Base-by-base conservation (phyloP, 352 stramenopile genomes). In the Thalassiosira ordinaria region DNA sequence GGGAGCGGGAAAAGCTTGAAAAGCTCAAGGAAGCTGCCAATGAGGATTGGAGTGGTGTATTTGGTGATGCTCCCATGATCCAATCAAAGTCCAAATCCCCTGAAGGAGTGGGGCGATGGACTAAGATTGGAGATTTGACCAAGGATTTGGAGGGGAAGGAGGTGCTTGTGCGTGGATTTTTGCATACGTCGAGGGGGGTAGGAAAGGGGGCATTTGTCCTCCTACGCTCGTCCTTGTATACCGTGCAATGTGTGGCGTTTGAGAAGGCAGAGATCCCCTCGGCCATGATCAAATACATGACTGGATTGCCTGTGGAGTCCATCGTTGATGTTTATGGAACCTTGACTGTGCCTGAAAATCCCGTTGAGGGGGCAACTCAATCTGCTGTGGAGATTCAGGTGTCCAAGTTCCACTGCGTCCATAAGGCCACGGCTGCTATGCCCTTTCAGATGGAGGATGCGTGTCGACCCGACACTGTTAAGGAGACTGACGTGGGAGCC, bases 401-500 rank as follows among this genome's bases (percentile, higher is more conserved):
- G 39, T 85, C 94, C 49, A 95, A 95, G 76, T 93, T 99, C 61
- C 97, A 98, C 80, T 93, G 98, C 53, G 93, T 99, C 47, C 96
- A 91, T 84, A 98, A 98, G 85, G 91, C 96, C 49, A 92, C 97
- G 37, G 83, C 92, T 0, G 86, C 96, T 49, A 92, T 99, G 53
- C 93, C 94, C 16, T 97, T 98, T 60, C 89, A 98, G 85, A 96
- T 99, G 78, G 97, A 99, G 70, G 97, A 99, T 80, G 97, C 97
- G 3, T 95, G 93, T 57, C 86, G 88, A 62, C 87, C 88, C 14
- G 88, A 93, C 65, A 72, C 75, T 18, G 93, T 93, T 53, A 93
- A 96, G 7, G 96, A 94, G 75, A 84, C 84, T 0, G 89, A 94
- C 63, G 88, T 93, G 13, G 88, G 90, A 68, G 82, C 80, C 4